Base-by-base conservation (phyloP, 805 yeast genomes). In the Wickerhamiella kurtzmanii region DNA sequence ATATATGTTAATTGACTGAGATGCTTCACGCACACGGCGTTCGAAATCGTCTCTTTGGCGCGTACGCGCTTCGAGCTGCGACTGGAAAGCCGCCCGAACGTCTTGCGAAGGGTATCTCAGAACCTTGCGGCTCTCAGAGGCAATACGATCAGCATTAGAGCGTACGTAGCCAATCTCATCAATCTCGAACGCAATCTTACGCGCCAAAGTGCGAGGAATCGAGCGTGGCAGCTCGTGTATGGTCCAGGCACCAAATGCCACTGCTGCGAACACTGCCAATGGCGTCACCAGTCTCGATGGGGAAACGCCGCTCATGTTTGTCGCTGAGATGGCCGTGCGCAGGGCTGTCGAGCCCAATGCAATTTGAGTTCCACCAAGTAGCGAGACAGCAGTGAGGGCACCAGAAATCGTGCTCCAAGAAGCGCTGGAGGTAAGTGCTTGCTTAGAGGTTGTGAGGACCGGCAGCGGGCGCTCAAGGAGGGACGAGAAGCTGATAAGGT, bases 171-270 rank as follows among this genome's bases (percentile, higher is more conserved):
- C 96, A 54, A 78, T 64, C 15, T 73, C 75, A 38, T 70, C 69
- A 32, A 92, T 68, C 56, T 80, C 82, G 4, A 59, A 59, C 52
- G 74, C 75, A 53, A 89, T 74, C 62, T 82, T 85, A 43, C 72
- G 69, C 0, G 92, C 86, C 49, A 86, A 73, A 48, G 87, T 87
- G 53, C 86, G 70, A 17, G 95, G 94, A 56, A 85, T 77, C 0
- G 96, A 95, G 56, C 81, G 76, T 2, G 96, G 96, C 13, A 94
- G 76, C 62, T 92, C 97, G 49, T 72, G 69, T 17, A 86, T 66
- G 48, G 87, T 60, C 56, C 83, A 86, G 37, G 77, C 75, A 0
- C 74, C 65, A 0, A 81, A 70, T 13, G 76, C 67, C 1, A 76
- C 72, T 3, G 75, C 65, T 1, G 73, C 72, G 6, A 76, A 69